These are phyloP conservation scores for Ampelocalamus luodianensis DNA, from an alignment of 176 grass and related monocot species.

Conservation along the genomic window DNA sequence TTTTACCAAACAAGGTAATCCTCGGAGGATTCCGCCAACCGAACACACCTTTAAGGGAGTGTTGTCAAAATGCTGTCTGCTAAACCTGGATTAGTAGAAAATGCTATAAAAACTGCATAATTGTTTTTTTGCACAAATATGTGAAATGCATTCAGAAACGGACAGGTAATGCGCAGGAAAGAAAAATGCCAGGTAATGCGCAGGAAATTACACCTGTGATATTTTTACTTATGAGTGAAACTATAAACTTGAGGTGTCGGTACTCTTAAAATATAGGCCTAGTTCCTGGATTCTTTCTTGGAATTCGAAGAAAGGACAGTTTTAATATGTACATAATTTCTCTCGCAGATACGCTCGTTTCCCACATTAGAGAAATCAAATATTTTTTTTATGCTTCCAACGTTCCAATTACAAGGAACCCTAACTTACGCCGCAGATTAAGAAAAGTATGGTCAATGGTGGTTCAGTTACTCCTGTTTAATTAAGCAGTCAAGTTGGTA, in stretches of 20 bases:
- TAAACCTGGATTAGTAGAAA: too few species aligned
- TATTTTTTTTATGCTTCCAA: constrained; percentile 1
- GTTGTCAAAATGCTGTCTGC: background rate
- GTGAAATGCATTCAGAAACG: background rate
- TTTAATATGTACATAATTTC: background rate
- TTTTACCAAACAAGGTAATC: too few species aligned
- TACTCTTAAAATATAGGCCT: background rate
- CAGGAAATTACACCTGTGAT: background rate
- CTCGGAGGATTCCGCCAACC: too few species aligned
- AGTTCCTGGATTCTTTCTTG: background rate
- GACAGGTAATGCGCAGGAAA: background rate
- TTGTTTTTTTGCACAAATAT: background rate
- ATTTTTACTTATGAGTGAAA: background rate
- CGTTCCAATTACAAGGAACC: background rate
- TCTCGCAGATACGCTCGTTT: background rate
- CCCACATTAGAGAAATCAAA: constrained; percentile 4
- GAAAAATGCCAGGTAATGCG: background rate
- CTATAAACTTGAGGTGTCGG: too few species aligned
- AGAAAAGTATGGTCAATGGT: constrained; percentile 23
- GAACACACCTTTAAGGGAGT: too few species aligned
- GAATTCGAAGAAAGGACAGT: background rate
- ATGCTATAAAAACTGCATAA: too few species aligned
- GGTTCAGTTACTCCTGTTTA: background rate
- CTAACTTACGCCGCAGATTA: constrained; percentile 15
- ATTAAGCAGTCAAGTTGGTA: background rate